Evolutionary conservation across 345 rosid species (phyloP), one percentile per base, ranked within the genome.

Genomic region (Syzygium oleosum): DNA sequence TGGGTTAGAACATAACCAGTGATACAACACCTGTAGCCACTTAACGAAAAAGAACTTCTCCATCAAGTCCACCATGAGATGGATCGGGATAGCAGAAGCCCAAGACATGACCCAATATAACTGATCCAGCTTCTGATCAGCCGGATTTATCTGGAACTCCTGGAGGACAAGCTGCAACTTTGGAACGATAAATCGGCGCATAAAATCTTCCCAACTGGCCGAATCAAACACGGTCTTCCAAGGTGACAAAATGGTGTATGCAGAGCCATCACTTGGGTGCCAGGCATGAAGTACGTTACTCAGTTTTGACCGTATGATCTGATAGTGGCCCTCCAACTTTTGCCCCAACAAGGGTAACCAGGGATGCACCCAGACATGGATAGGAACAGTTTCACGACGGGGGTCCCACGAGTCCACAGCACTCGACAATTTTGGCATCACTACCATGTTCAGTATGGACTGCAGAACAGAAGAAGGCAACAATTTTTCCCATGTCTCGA

Each of bases 331-430:
- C 89, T 98, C 99, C 90, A 96, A 88, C 86, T 93, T 96, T 59
- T 91, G 93, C 87, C 98, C 99, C 91, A 96, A 90, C 91, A 88
- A 88, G n/a, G 95, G 98, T 89, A 96, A 89, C 99, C 99, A 96
- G 61, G 99, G 99, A 92, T 96, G 99, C 84, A 96, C 96, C 99
- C 98, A 97, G 77, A 93, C 91, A 91, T 98, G 99, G 79, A 98
- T 96, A 15, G 99, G 95, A 85, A 96, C 95, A 51, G 93, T 90
- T 89, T 98, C 98, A 52, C 91, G 89, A 53, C 93, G 95, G 52
- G 99, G 99, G 73, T 98, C 97, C 99, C 99, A 98, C 17, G 90
- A 92, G 61, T 96, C 94, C n/a, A 96, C 97, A n/a, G 98, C 99
- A 56, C 87, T 89, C 9, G 96, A 92, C 92, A 97, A 87, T 88